phyloP scores from a whole-genome alignment of 352 stramenopile genomes.

The Phytophthora sp. region DNA sequence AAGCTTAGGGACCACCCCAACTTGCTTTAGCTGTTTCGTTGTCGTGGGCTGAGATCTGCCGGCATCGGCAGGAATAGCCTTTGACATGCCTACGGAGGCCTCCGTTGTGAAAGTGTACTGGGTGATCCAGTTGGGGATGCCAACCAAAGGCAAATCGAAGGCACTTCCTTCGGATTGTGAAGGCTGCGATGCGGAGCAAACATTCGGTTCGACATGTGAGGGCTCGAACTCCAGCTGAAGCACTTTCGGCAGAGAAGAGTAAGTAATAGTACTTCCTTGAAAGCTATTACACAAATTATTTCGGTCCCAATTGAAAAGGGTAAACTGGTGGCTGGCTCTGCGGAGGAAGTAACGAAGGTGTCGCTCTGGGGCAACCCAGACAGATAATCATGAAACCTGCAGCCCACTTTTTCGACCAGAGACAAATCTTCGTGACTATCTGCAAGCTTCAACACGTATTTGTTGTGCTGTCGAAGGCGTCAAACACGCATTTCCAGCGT shows the following conservation, averaged over 20 bases:
- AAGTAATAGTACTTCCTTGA: conserved; percentile 11
- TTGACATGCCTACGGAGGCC: conserved; percentile 2
- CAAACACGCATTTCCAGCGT: too few species aligned
- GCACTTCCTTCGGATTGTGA: conserved; percentile 16
- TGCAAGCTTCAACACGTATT: conserved; percentile 15
- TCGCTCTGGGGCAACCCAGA: too few species aligned
- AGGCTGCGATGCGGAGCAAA: background rate
- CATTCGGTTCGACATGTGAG: conserved; percentile 16
- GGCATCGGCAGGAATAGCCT: conserved; percentile 2
- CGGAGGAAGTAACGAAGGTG: conserved; percentile 13
- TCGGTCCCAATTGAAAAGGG: too few species aligned
- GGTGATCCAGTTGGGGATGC: conserved; percentile 22
- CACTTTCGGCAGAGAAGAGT: background rate
- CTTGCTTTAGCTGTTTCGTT: conserved; percentile 7
- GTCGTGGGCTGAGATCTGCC: too few species aligned
- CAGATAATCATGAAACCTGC: too few species aligned
- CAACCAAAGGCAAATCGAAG: conserved; percentile 34
- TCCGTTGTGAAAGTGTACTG: conserved; percentile 21
- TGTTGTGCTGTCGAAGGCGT: too few species aligned
- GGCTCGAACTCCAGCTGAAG: background rate
- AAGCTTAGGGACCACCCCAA: conserved; percentile 7
- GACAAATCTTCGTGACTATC: conserved; percentile 13
- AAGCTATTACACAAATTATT: too few species aligned
- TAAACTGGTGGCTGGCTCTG: too few species aligned
- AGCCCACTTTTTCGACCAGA: conserved; percentile 4